phyloP scores from a whole-genome alignment of 2,329 filamentous ascomycete genomes.

The Fusarium heterosporum region DNA sequence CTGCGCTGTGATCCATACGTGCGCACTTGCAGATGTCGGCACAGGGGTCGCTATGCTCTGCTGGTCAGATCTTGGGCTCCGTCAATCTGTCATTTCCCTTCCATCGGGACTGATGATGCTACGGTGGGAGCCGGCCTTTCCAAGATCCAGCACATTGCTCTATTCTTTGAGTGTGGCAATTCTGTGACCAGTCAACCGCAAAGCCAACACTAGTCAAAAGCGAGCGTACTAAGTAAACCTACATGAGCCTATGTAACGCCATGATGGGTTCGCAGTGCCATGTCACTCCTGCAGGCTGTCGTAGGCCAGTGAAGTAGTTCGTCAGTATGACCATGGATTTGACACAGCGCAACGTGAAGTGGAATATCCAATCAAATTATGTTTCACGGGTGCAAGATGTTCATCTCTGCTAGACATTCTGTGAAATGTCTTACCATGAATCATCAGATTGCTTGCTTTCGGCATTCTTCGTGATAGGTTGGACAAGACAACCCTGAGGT shows the following conservation, averaged over 20 bases:
- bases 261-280: constrained; percentile 2
- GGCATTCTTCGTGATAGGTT: constrained; percentile 18
- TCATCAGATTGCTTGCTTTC: background rate
- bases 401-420: background rate
- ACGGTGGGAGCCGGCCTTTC: constrained; percentile 4
- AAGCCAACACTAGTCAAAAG: constrained; percentile 1
- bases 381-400: background rate
- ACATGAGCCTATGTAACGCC: background rate
- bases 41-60: constrained; percentile 9
- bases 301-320: constrained; percentile 14
- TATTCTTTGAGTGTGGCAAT: constrained; percentile 15
- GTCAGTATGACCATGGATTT: constrained; percentile 10
- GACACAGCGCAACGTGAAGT: constrained; percentile 28
- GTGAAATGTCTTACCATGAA: background rate
- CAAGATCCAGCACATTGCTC: constrained; percentile 30
- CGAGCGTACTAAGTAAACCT: background rate
- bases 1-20: background rate
- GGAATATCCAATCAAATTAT: constrained; percentile 19
- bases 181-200: constrained; percentile 9
- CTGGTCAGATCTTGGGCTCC: constrained; percentile 18
- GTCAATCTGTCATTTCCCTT: constrained; percentile 25
- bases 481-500: background rate
- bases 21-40: constrained; percentile 13
- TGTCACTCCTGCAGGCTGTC: constrained; percentile 29
- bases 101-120: constrained; percentile 6